Evolutionary conservation across 179 eudicot genomes (phyloP), one percentile per base, ranked within the genome.

Genomic region (Kewa caespitosa): DNA sequence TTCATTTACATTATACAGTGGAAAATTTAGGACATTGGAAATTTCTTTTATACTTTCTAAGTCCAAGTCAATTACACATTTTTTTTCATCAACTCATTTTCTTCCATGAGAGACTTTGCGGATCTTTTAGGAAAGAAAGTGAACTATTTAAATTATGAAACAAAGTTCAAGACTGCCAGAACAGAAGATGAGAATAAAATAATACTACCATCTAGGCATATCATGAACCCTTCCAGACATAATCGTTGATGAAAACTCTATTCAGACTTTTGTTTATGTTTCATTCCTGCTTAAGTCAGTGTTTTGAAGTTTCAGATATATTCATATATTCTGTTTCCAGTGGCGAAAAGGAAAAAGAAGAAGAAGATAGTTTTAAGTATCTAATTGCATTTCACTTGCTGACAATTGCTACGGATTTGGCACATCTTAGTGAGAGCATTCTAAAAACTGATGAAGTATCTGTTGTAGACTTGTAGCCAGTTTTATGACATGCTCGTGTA

Each of bases 41-140:
- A n/a, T n/a, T n/a, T n/a, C n/a, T n/a, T n/a, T n/a, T n/a, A n/a
- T n/a, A n/a, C n/a, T n/a, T n/a, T n/a, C n/a, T n/a, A n/a, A n/a
- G n/a, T n/a, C n/a, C n/a, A n/a, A n/a, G n/a, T n/a, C n/a, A n/a
- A n/a, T n/a, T n/a, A n/a, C n/a, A n/a, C n/a, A n/a, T n/a, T n/a
- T n/a, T n/a, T n/a, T n/a, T n/a, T n/a, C n/a, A 41, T 25, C 36
- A 75, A 70, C 38, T 42, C 39, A 73, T 70, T 63, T 59, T 67
- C 22, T 70, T 76, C 59, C 36, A 28, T 25, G 39, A 22, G 46
- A n/a, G 74, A 81, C 20, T 81, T 59, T 81, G 61, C 52, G 77
- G 80, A 70, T 74, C 74, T 43, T 71, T 22, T 61, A 30, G 17
- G 30, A 66, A 33, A 38, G 13, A 76, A 17, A 33, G 27, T 18